Base-by-base conservation (phyloP, 768 basidiomycete species). In the Daedaleopsis sinensis region DNA sequence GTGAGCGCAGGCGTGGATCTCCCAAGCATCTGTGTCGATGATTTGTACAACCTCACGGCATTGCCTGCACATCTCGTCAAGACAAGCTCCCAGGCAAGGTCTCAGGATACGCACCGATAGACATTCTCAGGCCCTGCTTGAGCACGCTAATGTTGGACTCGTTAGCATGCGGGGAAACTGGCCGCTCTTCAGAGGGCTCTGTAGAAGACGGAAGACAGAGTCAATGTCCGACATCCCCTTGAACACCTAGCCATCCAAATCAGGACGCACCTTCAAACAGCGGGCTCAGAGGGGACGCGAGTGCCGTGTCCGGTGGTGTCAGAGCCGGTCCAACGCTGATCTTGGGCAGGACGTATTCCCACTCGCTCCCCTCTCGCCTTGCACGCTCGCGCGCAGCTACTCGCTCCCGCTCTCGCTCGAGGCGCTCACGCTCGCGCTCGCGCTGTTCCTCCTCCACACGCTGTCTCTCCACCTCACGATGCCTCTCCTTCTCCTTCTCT, bases 41-140 rank as follows among this genome's bases (percentile, higher is more conserved):
- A 82, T 70, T 90, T 91, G 77, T 82, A 89, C 52, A 90, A 72
- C 48, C 82, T 84, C 60, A 88, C 71, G 0, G 87, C 88, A 74
- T 87, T 89, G 69, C 88, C 90, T 91, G 48, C 9, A 19, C 19
- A 62, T 18, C 43, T 12, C 16, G 36, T 13, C 50, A 35, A 43
- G 15, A 12, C 36, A 3, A 16, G 23, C 13, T 5, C 32, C 23
- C 35, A 36, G 13, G 18, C 3, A 11, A 23, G 8, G 11, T 35
- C 7, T 1, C 3, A 44, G 11, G 43, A 16, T 8, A 73, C 80
- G 38, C 65, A 90, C 91, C 90, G 62, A 93, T 86, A 0, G 91
- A 93, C 61, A 82, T 79, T 71, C 83, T 89, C 65, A 93, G 79
- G 60, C 84, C 86, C 65, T 91, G 90, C 72, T 82, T 90, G 64